A percentile compares a stretch with the other conserved stretches of the same genome.
Evolutionary conservation across 257 asterid species (phyloP).

Genomic region (Jasminum sambac): DNA sequence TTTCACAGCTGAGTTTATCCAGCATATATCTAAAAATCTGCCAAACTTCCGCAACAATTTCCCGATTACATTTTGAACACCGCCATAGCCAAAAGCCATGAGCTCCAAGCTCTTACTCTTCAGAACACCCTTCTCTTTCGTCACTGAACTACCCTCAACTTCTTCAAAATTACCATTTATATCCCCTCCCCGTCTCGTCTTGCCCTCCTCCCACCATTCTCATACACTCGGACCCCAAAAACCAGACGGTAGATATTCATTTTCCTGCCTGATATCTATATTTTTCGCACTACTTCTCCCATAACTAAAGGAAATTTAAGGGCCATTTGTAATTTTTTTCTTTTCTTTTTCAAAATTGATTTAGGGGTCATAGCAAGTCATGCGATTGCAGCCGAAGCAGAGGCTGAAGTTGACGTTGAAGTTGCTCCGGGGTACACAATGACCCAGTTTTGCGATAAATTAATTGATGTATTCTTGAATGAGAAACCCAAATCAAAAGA

Average conservation of each 20-base stretch:
- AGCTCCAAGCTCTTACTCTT: constrained; percentile 39
- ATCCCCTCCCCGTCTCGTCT: constrained; percentile 9
- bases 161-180: constrained; percentile 31
- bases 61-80: not conserved
- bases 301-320: not conserved
- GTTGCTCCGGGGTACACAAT: constrained; percentile 80
- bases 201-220: constrained; percentile 24
- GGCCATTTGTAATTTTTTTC: not conserved
- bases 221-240: constrained; percentile 26
- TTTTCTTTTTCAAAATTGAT: constrained; percentile 7
- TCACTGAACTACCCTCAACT: constrained; percentile 34
- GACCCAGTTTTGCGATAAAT: constrained; percentile 77
- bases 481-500: constrained; percentile 86
- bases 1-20: not conserved
- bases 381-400: constrained; percentile 36
- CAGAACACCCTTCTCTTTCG: constrained; percentile 42
- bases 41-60: not conserved
- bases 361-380: constrained; percentile 38
- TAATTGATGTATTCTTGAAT: constrained; percentile 74
- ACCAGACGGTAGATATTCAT: constrained; percentile 19
- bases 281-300: not conserved
- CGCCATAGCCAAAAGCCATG: constrained; percentile 18
- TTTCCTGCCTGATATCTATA: constrained; percentile 16
- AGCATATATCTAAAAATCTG: not conserved
- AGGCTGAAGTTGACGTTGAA: constrained; percentile 47